These are phyloP conservation scores for Diaporthe eres DNA, from an alignment of 2,329 filamentous ascomycete genomes.

Conservation along the genomic window DNA sequence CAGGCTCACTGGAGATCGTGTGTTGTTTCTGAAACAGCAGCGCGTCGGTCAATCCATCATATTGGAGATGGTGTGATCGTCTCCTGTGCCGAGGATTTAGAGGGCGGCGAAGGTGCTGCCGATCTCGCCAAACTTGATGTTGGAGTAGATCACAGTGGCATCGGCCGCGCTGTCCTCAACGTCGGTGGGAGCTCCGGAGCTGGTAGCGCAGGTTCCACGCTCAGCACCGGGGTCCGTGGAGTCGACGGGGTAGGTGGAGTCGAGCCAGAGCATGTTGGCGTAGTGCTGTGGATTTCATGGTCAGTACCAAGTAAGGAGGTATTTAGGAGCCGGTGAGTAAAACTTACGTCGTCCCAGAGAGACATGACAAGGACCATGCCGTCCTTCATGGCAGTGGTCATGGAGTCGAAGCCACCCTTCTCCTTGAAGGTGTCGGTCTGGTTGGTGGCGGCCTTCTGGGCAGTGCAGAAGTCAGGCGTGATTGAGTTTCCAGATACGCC, in stretches of 20 bases:
- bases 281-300: conserved; percentile 55
- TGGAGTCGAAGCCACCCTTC: conserved; percentile 70
- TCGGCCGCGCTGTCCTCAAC: conserved; percentile 62
- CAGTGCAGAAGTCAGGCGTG: conserved; percentile 70
- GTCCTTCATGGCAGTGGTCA: conserved; percentile 61
- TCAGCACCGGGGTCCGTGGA: conserved; percentile 61
- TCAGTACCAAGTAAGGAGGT: not conserved
- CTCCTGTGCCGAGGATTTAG: not conserved
- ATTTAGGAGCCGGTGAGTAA: not conserved
- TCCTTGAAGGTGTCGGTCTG: conserved; percentile 67
- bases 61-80: not conserved
- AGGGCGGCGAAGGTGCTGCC: conserved; percentile 62
- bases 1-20: not conserved
- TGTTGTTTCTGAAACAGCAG: not conserved
- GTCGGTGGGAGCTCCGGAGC: conserved; percentile 65
- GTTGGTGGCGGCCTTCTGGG: conserved; percentile 70
- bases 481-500: conserved; percentile 62
- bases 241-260: conserved; percentile 64
- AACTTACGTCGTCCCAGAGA: conserved; percentile 69
- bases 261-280: conserved; percentile 74
- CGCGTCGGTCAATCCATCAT: not conserved
- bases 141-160: conserved; percentile 69
- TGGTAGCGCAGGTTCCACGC: conserved; percentile 68
- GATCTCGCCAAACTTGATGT: conserved; percentile 72
- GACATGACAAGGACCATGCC: conserved; percentile 65